Evolutionary conservation across 2,329 filamentous ascomycete species (phyloP), one percentile per base, ranked within the genome.

Genomic region (Venturiaceae sp.): DNA sequence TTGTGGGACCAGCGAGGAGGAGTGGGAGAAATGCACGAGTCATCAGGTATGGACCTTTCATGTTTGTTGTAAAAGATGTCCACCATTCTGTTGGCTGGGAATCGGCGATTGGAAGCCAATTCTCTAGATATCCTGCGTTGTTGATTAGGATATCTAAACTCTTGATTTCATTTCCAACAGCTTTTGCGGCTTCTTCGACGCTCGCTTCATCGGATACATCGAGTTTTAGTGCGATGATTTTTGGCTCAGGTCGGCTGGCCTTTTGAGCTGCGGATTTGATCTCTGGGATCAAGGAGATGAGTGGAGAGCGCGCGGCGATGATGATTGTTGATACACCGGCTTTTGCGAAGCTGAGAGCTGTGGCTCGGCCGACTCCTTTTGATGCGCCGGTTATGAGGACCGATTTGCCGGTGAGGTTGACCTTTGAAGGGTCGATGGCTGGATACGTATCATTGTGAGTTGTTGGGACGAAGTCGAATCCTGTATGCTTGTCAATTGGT

Each of bases 251-350:
- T 0, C 67, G 66, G 0, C 69, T 70, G 0, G 71, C 71, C 2
- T 71, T 73, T 9, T 67, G 63, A 9, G 69, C 67, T 2, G 77
- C 74, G 5, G 65, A 67, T 5, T 64, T 63, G 14, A 81, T 65
- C 0, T 71, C 68, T 9, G 60, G 39, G 19, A 66, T 67, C 0
- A 77, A 65, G 0, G 70, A 67, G 5, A 69, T 64, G 5, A 81
- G 69, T n/a, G 69, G 64, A 2, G 77, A 80, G 23, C 83, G 77
- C 0, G 81, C 82, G 6, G 71, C 76, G 21, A 85, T 70, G 16
- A 77, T 77, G 58, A 86, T 80, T 30, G 69, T 66, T 0, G 76
- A 73, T 32, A 76, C 78, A 6, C 76, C 75, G 59, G 77, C 75
- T 62, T 66, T 53, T 13, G 76, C 76, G 56, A 79, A 80, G 62